These are phyloP conservation scores for Leccinum subgranulosum DNA, from an alignment of 768 basidiomycete genomes.

Conservation along the genomic window DNA sequence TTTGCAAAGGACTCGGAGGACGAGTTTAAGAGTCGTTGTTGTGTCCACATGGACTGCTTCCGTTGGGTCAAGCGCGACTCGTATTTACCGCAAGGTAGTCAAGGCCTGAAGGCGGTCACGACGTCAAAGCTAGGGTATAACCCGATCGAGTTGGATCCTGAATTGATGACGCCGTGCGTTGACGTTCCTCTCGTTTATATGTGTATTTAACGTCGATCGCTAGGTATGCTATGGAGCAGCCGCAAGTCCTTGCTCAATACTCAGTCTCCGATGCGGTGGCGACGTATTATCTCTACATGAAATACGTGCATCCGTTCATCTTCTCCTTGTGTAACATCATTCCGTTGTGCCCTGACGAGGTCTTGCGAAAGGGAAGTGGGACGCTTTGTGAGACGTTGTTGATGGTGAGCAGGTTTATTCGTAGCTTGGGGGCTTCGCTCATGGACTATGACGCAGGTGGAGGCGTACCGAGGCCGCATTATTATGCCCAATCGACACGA, in stretches of 20 bases:
- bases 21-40: constrained; percentile 90
- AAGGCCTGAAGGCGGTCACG: constrained; percentile 97
- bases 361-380: constrained; percentile 91
- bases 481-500: constrained; percentile 99
- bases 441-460: constrained; percentile 59
- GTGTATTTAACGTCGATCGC: neutral
- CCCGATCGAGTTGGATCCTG: constrained; percentile 96
- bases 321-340: constrained; percentile 99
- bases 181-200: neutral
- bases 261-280: constrained; percentile 99
- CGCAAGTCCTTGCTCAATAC: constrained; percentile 92
- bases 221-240: constrained; percentile 95
- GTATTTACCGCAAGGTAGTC: constrained; percentile 96
- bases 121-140: constrained; percentile 94
- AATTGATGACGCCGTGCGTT: constrained; percentile 97
- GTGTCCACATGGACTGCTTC: constrained; percentile 99
- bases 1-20: constrained; percentile 90
- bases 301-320: constrained; percentile 99
- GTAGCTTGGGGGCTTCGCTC: neutral
- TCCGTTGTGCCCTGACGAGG: constrained; percentile 94
- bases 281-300: constrained; percentile 99
- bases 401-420: constrained; percentile 64
- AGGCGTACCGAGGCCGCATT: constrained; percentile 86
- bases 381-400: constrained; percentile 96
- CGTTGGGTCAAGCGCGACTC: constrained; percentile 99